Evolutionary conservation across 108 stramenopile genomes (phyloP), one percentile per base, ranked within the genome.

Genomic region (Pseudonitzschia pungens): DNA sequence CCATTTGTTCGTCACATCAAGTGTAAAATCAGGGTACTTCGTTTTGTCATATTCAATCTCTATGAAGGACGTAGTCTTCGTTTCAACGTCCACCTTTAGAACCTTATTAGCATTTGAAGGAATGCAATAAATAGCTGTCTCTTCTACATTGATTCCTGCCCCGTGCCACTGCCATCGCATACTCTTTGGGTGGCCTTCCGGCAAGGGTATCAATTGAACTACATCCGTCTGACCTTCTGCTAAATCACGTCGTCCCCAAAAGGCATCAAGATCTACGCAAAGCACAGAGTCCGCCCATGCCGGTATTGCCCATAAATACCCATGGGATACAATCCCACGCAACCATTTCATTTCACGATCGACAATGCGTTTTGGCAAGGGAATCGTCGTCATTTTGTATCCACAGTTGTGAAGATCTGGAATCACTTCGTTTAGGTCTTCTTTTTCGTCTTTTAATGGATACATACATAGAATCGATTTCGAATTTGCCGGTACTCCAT

Each of bases 111-210:
- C 88, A 80, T 92, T 92, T 31, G 87, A 84, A 22, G 95, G 95
- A 68, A 96, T 89, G 43, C 86, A 85, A 68, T 92, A 96, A 26
- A 96, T 90, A 29, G 87, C 90, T 18, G 89, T 92, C 53, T 87
- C 53, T 55, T 92, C 81, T 24, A 70, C 65, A 72, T 91, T 91
- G 36, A 93, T 65, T 26, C 86, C 84, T 16, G 90, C 95, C 42
- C 95, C 95, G 74, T 96, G 95, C 91, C 91, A 96, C 73, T 85
- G 87, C 94, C 94, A 95, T 73, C 75, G 69, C 64, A 68, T 76
- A 18, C 75, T 71, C 45, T 69, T 72, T 42, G 70, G 73, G 52
- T 89, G 81, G 26, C 4, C 52, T 28, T 82, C 77, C 11, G 88
- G 88, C 21, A 88, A 57, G 16, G 80, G 76, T 36, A 88, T 57